Base-by-base conservation (phyloP, 352 stramenopile species). In the Phytophthora tentaculata region DNA sequence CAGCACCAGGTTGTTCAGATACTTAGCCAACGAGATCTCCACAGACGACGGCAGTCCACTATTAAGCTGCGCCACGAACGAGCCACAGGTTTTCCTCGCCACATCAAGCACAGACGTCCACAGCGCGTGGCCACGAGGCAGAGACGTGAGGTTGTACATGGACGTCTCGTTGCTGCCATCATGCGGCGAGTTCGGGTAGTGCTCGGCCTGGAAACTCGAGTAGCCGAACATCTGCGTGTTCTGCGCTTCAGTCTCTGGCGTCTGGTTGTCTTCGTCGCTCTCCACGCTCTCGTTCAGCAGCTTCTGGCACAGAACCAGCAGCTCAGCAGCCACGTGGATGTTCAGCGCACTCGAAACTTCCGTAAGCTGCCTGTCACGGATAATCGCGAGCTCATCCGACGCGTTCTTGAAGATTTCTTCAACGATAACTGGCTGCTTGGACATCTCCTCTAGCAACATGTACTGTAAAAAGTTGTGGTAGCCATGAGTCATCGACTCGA, bases 381-480 rank as follows among this genome's bases (percentile, higher is more conserved):
- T 84, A 43, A 79, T 76, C n/a, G 64, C 60, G 20, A 96, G 75
- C 53, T 96, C 84, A 50, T 88, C 57, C 16, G 81, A 55, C 2
- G 88, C 84, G 49, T 92, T 91, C 20, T 73, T 64, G 41, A 94
- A 96, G 12, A 96, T 49, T 37, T 81, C 71, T 9, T 93, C 74
- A 20, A 96, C 55, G 32, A 94, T 89, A 16, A 68, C 41, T 13
- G 78, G 81, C 55, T 87, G 79, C 53, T 96, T 94, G n/a, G 86
- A 83, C 43, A 94, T 76, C 60, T 96, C 86, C 57, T 96, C 88
- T 13, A 96, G 61, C 22, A 96, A 68, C 88, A 96, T 96, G 56
- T 93, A 96, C 68, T 96, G 88, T 20, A 96, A 67, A 23, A 96
- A 96, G 67, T 96, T 96, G 79, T 96, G 88, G 59, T 96, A 96